phyloP scores from a whole-genome alignment of 2,329 filamentous ascomycete species.

The Colletotrichum gigasporum region DNA sequence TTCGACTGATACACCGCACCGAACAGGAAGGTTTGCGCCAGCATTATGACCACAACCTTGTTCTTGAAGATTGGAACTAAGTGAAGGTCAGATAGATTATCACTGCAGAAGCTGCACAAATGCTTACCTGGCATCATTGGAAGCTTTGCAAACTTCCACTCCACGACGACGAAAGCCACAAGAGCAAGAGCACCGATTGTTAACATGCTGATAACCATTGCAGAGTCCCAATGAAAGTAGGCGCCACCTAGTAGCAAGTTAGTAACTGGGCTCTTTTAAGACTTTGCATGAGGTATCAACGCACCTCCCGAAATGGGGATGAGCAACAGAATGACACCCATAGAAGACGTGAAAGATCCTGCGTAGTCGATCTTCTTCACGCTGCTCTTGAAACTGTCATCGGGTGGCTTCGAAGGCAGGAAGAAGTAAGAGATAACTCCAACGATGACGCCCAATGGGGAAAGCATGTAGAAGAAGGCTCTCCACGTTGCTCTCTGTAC shows the following conservation, averaged over 20 bases:
- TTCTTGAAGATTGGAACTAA: conserved; percentile 63
- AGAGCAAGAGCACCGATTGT: conserved; percentile 33
- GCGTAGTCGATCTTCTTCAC: conserved; percentile 67
- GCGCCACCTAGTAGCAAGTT: conserved; percentile 33
- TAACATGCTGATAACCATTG: conserved; percentile 38
- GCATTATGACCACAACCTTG: conserved; percentile 60
- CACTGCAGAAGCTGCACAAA: fast-evolving
- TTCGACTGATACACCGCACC: conserved; percentile 68
- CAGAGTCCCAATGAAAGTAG: conserved; percentile 39
- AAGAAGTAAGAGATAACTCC: conserved; percentile 56
- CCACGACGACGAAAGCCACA: conserved; percentile 36
- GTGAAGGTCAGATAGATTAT: background rate
- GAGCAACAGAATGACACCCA: conserved; percentile 67
- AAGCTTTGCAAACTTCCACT: conserved; percentile 39
- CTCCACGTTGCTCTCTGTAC: conserved; percentile 50
- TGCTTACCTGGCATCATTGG: conserved; percentile 38
- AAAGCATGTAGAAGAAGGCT: conserved; percentile 56
- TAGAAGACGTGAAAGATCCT: conserved; percentile 63
- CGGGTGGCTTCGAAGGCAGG: conserved; percentile 61
- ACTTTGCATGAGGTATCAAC: background rate
- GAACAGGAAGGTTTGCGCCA: conserved; percentile 68
- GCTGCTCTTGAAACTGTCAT: conserved; percentile 55
- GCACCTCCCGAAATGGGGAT: conserved; percentile 69
- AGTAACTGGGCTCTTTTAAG: background rate
- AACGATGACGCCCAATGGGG: conserved; percentile 57